Base-by-base conservation (phyloP, 768 basidiomycete species). In the Hebeloma cylindrosporum region DNA sequence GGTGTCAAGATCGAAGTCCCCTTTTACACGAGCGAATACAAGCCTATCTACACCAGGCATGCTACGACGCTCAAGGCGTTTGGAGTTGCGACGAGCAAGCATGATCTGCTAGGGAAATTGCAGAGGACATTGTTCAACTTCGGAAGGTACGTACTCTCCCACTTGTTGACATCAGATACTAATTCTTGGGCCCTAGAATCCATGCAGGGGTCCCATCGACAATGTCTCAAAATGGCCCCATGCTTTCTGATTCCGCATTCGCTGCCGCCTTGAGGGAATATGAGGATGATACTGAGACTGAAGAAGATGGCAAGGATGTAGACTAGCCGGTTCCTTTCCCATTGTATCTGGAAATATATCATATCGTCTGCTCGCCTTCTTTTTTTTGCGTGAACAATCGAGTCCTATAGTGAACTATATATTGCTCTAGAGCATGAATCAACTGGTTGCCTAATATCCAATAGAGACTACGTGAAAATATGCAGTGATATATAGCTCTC, bases 221-320 rank as follows among this genome's bases (percentile, higher is more conserved):
- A 17, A 20, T 23, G n/a, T 23, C 21, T 22, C 32, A 23, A 29
- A 11, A 16, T 8, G 27, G 28, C 7, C 27, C 28, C 3, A 14
- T 41, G 16, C 28, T 41, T 18, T 27, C 13, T 8, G 40, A 14
- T 1, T 18, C 13, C 5, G 40, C 27, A 10, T 41, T 30, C 22
- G 40, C 40, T 10, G 40, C 40, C 10, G 27, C 40, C 9, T n/a
- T 41, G 28, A 18, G 20, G 26, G 40, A 41, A 17, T 41, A 41
- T 16, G 21, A 44, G 31, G 43, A 44, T 18, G 22, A 10, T 20
- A n/a, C 31, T 5, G 43, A 34, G 11, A 35, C 17, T 5, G 31
- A 44, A 20, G 18, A 44, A 5, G 43, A 44, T 20, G 43, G 31
- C 23, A 11, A 34, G 1, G 40, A 44, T 6, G 31, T 36, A 17